Percentiles rank a stretch among this genome's conserved stretches.
These are phyloP conservation scores for Elsinoe ampelina DNA, from an alignment of 2,329 filamentous ascomycete genomes.

Conservation along the genomic window DNA sequence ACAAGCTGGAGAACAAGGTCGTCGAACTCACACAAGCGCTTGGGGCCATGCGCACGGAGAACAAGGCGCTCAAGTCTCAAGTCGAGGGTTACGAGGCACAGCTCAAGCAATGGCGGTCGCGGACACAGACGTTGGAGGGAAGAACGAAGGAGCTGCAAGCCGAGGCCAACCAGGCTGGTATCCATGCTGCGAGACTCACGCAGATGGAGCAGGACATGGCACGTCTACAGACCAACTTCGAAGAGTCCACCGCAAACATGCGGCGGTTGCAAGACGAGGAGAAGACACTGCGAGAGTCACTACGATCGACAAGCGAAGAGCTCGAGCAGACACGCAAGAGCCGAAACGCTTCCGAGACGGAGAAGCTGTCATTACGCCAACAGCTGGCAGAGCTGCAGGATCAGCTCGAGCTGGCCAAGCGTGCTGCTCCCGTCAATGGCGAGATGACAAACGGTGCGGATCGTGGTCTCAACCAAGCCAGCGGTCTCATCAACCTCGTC, in stretches of 20 bases:
- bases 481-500: conserved; percentile 89
- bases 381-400: conserved; percentile 86
- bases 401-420: conserved; percentile 79
- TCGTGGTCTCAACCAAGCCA: conserved; percentile 44
- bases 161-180: conserved; percentile 95
- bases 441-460: conserved; percentile 56
- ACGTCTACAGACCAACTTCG: conserved; percentile 78
- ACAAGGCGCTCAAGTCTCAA: conserved; percentile 78
- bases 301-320: conserved; percentile 70
- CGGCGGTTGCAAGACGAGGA: conserved; percentile 94
- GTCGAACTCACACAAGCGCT: conserved; percentile 93
- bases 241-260: conserved; percentile 82
- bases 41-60: conserved; percentile 86
- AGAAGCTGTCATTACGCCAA: conserved; percentile 76
- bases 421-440: conserved; percentile 61
- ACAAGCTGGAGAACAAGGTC: conserved; percentile 99
- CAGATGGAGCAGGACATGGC: conserved; percentile 95
- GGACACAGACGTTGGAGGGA: conserved; percentile 81
- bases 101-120: conserved; percentile 89
- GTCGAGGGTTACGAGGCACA: conserved; percentile 94
- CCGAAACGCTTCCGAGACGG: conserved; percentile 67
- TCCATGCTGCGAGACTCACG: conserved; percentile 78
- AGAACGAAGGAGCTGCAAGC: conserved; percentile 89
- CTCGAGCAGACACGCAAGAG: conserved; percentile 69
- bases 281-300: conserved; percentile 69